Conservation (phyloP, 306 rosid species). For the Medicago ruthenica region DNA sequence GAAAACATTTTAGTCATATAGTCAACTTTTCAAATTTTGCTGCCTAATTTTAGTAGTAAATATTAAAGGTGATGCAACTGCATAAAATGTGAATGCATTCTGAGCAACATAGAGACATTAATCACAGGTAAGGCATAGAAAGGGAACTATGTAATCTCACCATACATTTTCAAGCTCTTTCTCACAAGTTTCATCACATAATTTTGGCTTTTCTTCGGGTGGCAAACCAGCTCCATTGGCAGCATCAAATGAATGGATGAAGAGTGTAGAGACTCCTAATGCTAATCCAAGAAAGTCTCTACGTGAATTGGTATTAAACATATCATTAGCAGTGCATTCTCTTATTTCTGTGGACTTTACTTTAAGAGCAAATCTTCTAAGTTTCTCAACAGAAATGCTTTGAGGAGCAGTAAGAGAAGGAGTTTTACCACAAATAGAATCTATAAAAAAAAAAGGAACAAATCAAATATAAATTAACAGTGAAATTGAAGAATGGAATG, state of each 20-base stretch:
- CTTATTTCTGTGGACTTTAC: constrained; percentile 43
- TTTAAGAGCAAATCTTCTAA: constrained; percentile 45
- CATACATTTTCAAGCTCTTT: constrained; percentile 98
- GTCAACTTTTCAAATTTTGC: constrained; percentile 5
- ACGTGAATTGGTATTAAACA: constrained; percentile 52
- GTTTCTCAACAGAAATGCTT: constrained; percentile 48
- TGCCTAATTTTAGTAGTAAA: neutral
- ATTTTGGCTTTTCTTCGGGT: constrained; percentile 79
- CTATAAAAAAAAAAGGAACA: constrained; percentile 44
- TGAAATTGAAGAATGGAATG: constrained; percentile 5
- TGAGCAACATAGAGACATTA: constrained; percentile 5
- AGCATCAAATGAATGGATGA: constrained; percentile 54
- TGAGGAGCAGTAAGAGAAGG: constrained; percentile 43
- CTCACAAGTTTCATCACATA: constrained; percentile 81
- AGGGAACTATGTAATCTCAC: constrained; percentile 71
- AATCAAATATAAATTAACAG: neutral
- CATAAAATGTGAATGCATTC: constrained; percentile 19
- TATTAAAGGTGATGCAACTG: neutral
- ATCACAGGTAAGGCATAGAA: constrained; percentile 28
- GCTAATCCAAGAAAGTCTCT: constrained; percentile 71
- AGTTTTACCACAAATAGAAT: constrained; percentile 46
- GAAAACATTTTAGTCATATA: neutral
- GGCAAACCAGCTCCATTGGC: constrained; percentile 94
- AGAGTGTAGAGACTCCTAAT: constrained; percentile 64
- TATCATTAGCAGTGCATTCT: constrained; percentile 42